phyloP scores from a whole-genome alignment of 345 rosid species.

The Salix arbutifolia region DNA sequence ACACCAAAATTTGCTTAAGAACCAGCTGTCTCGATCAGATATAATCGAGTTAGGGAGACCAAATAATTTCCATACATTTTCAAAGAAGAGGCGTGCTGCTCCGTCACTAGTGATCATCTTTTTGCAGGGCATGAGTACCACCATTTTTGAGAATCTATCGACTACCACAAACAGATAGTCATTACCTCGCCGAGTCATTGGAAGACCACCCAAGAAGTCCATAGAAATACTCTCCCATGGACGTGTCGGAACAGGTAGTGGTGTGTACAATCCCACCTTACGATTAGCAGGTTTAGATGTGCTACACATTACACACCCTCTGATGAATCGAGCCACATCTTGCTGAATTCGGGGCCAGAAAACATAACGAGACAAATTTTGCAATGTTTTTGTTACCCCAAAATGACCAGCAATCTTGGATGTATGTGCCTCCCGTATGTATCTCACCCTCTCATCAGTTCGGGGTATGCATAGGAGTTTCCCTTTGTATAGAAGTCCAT shows the following conservation, averaged over 20 bases:
- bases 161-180: background rate
- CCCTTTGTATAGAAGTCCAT: background rate
- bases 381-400: background rate
- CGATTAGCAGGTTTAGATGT: background rate
- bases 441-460: background rate
- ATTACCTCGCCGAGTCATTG: background rate
- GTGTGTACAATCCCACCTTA: background rate
- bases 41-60: background rate
- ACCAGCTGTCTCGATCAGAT: background rate
- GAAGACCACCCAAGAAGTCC: background rate
- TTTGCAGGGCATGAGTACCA: background rate
- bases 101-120: background rate
- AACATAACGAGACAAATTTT: background rate
- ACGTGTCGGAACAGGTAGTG: background rate
- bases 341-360: background rate
- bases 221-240: conserved; percentile 1
- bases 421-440: background rate
- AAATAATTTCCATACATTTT: background rate
- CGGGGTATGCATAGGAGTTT: background rate
- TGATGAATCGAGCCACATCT: background rate
- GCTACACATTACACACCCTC: background rate
- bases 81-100: background rate
- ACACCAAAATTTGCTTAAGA: background rate
- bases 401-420: background rate
- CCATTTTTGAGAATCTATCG: background rate